Conservation (phyloP, 129 eudicot species). For the Flaveria robusta region DNA sequence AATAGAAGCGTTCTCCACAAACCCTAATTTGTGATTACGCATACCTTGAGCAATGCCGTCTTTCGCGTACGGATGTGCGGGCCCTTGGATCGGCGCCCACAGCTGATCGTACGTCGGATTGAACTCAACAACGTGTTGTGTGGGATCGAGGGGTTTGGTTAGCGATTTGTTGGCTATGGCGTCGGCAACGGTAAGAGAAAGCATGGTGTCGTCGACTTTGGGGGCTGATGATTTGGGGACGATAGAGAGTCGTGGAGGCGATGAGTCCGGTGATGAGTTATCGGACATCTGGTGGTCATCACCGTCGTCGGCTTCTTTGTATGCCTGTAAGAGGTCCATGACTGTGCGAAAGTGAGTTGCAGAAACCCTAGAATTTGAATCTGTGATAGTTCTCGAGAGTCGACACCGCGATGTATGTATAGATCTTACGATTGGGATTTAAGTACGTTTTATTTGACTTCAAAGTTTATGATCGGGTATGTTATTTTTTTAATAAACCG, state of each 20-base stretch:
- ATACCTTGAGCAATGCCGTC: slow-evolving; percentile 96
- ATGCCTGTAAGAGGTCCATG: slow-evolving; percentile 49
- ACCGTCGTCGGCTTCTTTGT: slow-evolving; percentile 41
- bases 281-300: slow-evolving; percentile 25
- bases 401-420: not conserved
- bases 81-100: slow-evolving; percentile 93
- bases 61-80: slow-evolving; percentile 95
- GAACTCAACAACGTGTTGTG: slow-evolving; percentile 76
- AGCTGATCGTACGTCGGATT: slow-evolving; percentile 96
- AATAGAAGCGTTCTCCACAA: slow-evolving; percentile 77
- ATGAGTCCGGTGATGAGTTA: slow-evolving; percentile 57
- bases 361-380: slow-evolving; percentile 40
- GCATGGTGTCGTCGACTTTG: slow-evolving; percentile 83
- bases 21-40: slow-evolving; percentile 94
- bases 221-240: slow-evolving; percentile 92
- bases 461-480: too few species aligned
- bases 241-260: slow-evolving; percentile 65
- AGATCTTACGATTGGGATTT: too few species aligned
- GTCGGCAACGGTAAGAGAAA: slow-evolving; percentile 64
- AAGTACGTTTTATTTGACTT: too few species aligned
- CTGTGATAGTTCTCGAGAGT: slow-evolving; percentile 1
- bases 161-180: slow-evolving; percentile 48
- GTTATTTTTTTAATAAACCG: too few species aligned
- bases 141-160: slow-evolving; percentile 77
- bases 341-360: not conserved